A percentile compares a stretch with the other conserved stretches of the same genome.
phyloP scores from a whole-genome alignment of 2,329 filamentous ascomycete species.

The Coniella lustricola region DNA sequence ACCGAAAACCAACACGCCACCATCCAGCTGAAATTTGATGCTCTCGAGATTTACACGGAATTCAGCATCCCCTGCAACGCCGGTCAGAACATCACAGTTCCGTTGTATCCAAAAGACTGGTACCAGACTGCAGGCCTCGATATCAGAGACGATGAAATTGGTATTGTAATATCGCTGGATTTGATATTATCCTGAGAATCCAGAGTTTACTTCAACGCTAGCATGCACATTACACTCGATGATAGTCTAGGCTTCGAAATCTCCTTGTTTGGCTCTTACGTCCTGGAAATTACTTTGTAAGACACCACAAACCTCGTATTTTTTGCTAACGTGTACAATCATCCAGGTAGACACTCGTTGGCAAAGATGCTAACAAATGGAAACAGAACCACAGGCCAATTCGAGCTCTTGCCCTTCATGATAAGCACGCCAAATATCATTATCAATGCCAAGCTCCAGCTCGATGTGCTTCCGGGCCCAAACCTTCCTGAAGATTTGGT shows the following conservation, averaged over 20 bases:
- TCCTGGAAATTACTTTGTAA: slow-evolving; percentile 43
- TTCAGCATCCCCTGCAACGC: slow-evolving; percentile 36
- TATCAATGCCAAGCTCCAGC: slow-evolving; percentile 39
- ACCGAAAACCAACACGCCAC: slow-evolving; percentile 34
- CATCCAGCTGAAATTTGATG: slow-evolving; percentile 42
- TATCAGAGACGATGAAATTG: slow-evolving; percentile 34
- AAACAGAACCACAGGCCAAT: slow-evolving; percentile 41
- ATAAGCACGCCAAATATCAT: slow-evolving; percentile 35
- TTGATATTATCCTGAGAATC: slow-evolving; percentile 42
- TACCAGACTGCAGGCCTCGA: slow-evolving; percentile 34
- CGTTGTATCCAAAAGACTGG: slow-evolving; percentile 37
- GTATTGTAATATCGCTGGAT: slow-evolving; percentile 42
- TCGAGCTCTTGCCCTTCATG: slow-evolving; percentile 50
- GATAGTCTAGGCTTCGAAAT: slow-evolving; percentile 42
- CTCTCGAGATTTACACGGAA: slow-evolving; percentile 44
- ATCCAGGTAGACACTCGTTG: neutral
- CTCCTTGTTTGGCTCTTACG: slow-evolving; percentile 40
- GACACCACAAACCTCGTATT: slow-evolving; percentile 19
- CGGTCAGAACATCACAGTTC: slow-evolving; percentile 38
- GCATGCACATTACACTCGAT: slow-evolving; percentile 49
- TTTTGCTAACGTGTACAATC: too few species aligned
- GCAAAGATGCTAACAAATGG: neutral
- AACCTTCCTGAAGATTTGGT: slow-evolving; percentile 16
- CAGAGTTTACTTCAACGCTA: slow-evolving; percentile 42
- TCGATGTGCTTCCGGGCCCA: slow-evolving; percentile 40